phyloP scores from a whole-genome alignment of 306 rosid genomes.

The Medicago arabica region DNA sequence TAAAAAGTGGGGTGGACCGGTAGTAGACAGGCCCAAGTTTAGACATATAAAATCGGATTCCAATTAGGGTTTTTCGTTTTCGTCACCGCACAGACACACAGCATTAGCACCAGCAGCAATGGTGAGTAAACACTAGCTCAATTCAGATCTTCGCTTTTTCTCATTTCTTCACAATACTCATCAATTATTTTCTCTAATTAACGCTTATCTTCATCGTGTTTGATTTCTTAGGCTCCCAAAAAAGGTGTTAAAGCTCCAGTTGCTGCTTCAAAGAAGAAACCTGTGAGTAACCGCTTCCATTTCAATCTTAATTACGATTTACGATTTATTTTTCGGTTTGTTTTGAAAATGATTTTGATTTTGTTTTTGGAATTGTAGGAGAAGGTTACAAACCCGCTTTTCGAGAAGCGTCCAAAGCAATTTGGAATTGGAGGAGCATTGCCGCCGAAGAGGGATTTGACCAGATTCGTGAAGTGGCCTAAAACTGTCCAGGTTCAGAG shows the following conservation, averaged over 20 bases:
- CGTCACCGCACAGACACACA: conserved; percentile 22
- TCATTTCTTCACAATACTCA: neutral
- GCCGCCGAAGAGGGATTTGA: conserved; percentile 77
- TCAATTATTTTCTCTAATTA: neutral
- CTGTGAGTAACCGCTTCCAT: conserved; percentile 18
- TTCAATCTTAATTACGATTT: neutral
- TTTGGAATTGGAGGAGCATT: conserved; percentile 85
- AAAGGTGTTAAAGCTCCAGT: conserved; percentile 57
- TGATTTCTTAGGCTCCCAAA: conserved; percentile 54
- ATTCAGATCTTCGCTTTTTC: neutral
- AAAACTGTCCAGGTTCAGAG: conserved; percentile 64
- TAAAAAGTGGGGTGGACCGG: neutral
- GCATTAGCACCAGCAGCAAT: conserved; percentile 23
- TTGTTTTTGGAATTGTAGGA: conserved; percentile 39
- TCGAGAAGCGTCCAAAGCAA: conserved; percentile 74
- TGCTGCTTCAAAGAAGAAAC: conserved; percentile 57
- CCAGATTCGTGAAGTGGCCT: conserved; percentile 76
- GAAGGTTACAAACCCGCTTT: conserved; percentile 67
- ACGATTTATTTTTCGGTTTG: neutral
- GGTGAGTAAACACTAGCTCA: conserved; percentile 21
- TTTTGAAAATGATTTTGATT: neutral
- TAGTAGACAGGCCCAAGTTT: neutral
- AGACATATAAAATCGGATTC: conserved; percentile 11
- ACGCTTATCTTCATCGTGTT: neutral
- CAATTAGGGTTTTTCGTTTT: conserved; percentile 34